phyloP scores from a whole-genome alignment of 2,329 filamentous ascomycete species.

The Aureobasidium sp. region DNA sequence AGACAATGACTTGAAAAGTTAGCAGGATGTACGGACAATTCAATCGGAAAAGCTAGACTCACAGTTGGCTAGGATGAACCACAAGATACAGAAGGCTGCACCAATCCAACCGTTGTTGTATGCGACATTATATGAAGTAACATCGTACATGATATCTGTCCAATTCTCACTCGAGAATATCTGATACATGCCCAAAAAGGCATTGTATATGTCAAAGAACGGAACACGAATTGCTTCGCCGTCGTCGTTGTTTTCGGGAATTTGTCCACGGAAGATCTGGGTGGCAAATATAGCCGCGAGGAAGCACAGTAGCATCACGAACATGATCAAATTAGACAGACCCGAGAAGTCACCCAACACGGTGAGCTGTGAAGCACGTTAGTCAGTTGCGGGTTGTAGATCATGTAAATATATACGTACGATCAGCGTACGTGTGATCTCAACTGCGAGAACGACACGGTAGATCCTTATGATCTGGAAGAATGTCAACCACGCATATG shows the following conservation, averaged over 20 bases:
- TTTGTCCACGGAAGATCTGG: constrained; percentile 83
- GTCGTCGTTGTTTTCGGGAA: constrained; percentile 52
- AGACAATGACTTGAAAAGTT: constrained; percentile 56
- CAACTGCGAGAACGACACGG: constrained; percentile 79
- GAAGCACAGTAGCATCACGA: constrained; percentile 93
- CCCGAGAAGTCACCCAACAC: constrained; percentile 87
- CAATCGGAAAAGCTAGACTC: background rate
- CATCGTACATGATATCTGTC: constrained; percentile 77
- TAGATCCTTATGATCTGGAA: constrained; percentile 93
- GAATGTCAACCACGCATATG: constrained; percentile 80
- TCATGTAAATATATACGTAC: constrained; percentile 26
- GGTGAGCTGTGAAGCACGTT: constrained; percentile 39
- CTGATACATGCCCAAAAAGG: constrained; percentile 96
- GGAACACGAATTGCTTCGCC: constrained; percentile 60
- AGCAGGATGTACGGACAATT: background rate
- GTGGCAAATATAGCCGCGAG: constrained; percentile 86
- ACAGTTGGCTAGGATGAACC: constrained; percentile 87
- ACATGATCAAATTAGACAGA: constrained; percentile 89
- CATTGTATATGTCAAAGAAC: constrained; percentile 88
- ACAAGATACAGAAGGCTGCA: constrained; percentile 80
- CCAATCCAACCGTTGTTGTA: constrained; percentile 83
- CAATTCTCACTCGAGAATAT: constrained; percentile 93
- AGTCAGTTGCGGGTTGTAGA: constrained; percentile 15
- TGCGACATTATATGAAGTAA: constrained; percentile 58
- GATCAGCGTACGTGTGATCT: constrained; percentile 80